Conservation (phyloP, 2,329 filamentous ascomycete species). For the Trichoderma brevicompactum region DNA sequence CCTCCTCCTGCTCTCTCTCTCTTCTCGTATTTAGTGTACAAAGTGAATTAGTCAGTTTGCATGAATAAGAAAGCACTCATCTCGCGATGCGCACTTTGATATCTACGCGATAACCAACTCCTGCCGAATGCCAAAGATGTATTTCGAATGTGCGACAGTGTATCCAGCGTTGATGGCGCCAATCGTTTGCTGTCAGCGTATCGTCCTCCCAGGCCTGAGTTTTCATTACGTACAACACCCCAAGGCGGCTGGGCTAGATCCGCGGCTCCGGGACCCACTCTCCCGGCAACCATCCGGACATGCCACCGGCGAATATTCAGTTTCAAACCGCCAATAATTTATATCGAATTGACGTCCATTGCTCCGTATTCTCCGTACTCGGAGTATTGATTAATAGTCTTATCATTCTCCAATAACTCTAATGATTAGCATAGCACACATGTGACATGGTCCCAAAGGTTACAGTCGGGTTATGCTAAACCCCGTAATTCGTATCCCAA, state of each 20-base stretch:
- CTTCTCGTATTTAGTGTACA: too few species aligned
- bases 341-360: not conserved
- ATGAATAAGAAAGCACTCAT: too few species aligned
- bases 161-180: not conserved
- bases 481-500: not conserved
- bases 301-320: not conserved
- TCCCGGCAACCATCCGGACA: conserved; percentile 1
- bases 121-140: not conserved
- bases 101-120: too few species aligned
- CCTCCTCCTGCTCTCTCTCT: too few species aligned
- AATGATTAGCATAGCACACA: conserved; percentile 1
- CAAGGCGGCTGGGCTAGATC: conserved; percentile 19
- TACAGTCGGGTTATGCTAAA: conserved; percentile 1
- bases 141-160: not conserved
- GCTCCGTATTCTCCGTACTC: conserved; percentile 9
- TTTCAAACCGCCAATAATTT: not conserved
- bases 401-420: not conserved
- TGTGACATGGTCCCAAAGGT: not conserved
- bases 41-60: too few species aligned
- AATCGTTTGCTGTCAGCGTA: not conserved
- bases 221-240: conserved; percentile 19
- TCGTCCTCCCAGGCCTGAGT: not conserved
- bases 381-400: not conserved
- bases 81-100: too few species aligned
- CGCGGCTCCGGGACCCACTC: conserved; percentile 4